A percentile compares a stretch with the other conserved stretches of the same genome.
Evolutionary conservation across 1,284 basidiomycete species (phyloP).

Genomic region (Cutaneotrichosporon sp.): DNA sequence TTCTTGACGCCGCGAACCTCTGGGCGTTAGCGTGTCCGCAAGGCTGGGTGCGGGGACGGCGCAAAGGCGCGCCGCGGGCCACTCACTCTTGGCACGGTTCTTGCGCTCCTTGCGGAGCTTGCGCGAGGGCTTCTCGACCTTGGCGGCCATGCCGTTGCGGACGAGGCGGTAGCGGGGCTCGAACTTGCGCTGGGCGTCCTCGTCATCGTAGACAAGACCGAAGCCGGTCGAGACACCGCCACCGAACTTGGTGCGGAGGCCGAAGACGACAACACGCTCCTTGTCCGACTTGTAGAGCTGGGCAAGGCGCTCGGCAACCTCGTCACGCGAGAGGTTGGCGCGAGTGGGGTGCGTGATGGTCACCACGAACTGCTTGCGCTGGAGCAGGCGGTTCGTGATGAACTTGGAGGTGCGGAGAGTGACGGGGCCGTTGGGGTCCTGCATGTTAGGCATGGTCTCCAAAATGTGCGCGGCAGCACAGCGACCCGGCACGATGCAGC

Average conservation of each 20-base stretch:
- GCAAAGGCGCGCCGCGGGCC: neutral
- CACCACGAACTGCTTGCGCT: slow-evolving; percentile 82
- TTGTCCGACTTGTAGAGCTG: slow-evolving; percentile 64
- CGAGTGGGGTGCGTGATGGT: slow-evolving; percentile 96
- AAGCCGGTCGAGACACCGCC: slow-evolving; percentile 98
- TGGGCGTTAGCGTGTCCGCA: neutral
- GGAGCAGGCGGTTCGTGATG: slow-evolving; percentile 97
- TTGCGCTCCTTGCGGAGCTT: slow-evolving; percentile 99
- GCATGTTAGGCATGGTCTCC: neutral
- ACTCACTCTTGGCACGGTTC: slow-evolving; percentile 92
- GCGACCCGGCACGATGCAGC: too few relatives aligned
- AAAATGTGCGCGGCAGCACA: too few relatives aligned
- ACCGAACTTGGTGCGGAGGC: slow-evolving; percentile 92
- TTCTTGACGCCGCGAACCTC: slow-evolving; percentile 27
- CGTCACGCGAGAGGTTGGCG: slow-evolving; percentile 89
- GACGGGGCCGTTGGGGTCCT: slow-evolving; percentile 83
- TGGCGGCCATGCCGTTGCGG: slow-evolving; percentile 73
- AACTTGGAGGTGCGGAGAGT: slow-evolving; percentile 99
- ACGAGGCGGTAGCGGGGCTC: slow-evolving; percentile 96
- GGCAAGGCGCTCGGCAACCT: slow-evolving; percentile 92
- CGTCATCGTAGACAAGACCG: slow-evolving; percentile 96
- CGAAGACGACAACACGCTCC: slow-evolving; percentile 64
- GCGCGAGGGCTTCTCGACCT: slow-evolving; percentile 89
- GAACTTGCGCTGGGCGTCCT: slow-evolving; percentile 91
- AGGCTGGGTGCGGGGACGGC: neutral